Conservation (phyloP, 148 eudicot species). For the Dianthus caryophyllus region DNA sequence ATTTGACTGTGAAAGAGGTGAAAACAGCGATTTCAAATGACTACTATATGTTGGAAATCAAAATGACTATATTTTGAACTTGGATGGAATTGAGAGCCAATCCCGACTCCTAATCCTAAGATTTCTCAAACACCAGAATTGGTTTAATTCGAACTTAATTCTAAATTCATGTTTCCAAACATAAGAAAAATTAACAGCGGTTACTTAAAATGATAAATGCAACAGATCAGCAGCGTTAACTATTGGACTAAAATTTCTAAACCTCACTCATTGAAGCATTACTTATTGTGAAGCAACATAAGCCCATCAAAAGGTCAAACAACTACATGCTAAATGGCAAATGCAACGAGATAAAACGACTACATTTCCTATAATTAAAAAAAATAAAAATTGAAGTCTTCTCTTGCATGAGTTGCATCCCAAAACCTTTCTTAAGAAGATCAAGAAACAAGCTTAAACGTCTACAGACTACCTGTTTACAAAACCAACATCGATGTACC, state of each 20-base stretch:
- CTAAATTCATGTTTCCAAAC: too few relatives aligned
- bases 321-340: not conserved
- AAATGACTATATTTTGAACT: too few relatives aligned
- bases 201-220: not conserved
- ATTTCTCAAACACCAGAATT: too few relatives aligned
- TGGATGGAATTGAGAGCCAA: too few relatives aligned
- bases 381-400: not conserved
- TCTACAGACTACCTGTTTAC: too few relatives aligned
- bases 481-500: not conserved
- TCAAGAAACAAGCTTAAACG: not conserved
- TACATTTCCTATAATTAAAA: not conserved
- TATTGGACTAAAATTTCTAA: not conserved
- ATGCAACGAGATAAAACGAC: not conserved
- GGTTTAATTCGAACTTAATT: too few relatives aligned
- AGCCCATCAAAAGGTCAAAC: not conserved
- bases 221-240: not conserved
- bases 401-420: not conserved
- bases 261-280: not conserved
- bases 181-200: not conserved
- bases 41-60: too few relatives aligned
- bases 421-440: not conserved
- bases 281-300: too few relatives aligned
- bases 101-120: too few relatives aligned
- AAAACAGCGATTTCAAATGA: too few relatives aligned
- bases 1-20: too few relatives aligned